A percentile compares a stretch with the other conserved stretches of the same genome.
Evolutionary conservation across 208 protist species (phyloP).

Genomic region (Trypanosoma congolense): DNA sequence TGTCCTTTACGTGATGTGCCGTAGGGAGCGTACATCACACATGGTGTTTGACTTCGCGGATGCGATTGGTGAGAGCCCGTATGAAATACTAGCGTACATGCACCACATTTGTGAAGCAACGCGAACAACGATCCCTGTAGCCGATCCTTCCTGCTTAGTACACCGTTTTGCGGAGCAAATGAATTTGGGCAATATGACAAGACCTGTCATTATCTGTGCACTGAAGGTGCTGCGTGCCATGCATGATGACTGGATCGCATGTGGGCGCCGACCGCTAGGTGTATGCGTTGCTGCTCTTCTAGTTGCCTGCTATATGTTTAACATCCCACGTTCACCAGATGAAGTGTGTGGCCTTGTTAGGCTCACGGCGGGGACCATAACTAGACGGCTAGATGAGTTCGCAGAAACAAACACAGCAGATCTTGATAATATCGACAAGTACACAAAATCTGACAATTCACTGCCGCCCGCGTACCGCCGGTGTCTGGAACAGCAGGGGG

Average conservation of each 20-base stretch:
- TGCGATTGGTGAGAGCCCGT: conserved; percentile 40
- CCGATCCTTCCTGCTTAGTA: conserved; percentile 85
- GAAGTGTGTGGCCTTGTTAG: conserved; percentile 86
- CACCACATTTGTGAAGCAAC: conserved; percentile 72
- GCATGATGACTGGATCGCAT: conserved; percentile 90
- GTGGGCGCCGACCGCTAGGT: conserved; percentile 82
- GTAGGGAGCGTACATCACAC: conserved; percentile 76
- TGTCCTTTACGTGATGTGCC: conserved; percentile 82
- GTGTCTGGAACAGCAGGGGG: conserved; percentile 40
- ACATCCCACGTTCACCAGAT: conserved; percentile 68
- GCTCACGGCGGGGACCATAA: conserved; percentile 76
- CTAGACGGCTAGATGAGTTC: conserved; percentile 81
- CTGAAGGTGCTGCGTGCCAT: conserved; percentile 85
- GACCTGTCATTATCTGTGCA: conserved; percentile 75
- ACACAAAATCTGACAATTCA: conserved; percentile 45
- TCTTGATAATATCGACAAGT: conserved; percentile 77
- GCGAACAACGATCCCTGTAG: conserved; percentile 74
- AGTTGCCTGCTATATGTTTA: conserved; percentile 83
- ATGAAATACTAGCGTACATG: conserved; percentile 69
- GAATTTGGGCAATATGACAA: conserved; percentile 61
- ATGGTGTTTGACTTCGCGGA: conserved; percentile 90
- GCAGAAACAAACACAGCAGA: conserved; percentile 59
- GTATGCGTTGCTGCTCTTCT: conserved; percentile 87
- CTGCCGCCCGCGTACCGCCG: conserved; percentile 71
- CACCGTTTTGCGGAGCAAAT: conserved; percentile 84